Percentiles rank a stretch among this genome's conserved stretches.
These are phyloP conservation scores for Paraphoma chrysanthemicola DNA, from an alignment of 2,329 filamentous ascomycete species.

Conservation along the genomic window DNA sequence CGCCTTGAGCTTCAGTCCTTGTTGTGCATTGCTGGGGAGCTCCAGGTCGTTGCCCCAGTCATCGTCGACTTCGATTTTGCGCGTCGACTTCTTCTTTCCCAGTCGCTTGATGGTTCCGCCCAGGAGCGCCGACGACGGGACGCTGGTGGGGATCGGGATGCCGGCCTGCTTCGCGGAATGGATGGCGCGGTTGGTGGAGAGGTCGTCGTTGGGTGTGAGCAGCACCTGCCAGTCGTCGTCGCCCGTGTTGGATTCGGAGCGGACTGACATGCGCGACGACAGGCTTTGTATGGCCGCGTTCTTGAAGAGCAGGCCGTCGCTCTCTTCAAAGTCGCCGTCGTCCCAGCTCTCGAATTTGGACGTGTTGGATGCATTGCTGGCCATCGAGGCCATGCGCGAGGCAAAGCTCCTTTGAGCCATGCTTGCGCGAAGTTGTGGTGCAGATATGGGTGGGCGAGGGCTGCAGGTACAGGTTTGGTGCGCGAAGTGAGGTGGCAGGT, in stretches of 20 bases:
- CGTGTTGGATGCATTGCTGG: slow-evolving; percentile 55
- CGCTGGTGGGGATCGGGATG: slow-evolving; percentile 86
- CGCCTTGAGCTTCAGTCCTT: slow-evolving; percentile 52
- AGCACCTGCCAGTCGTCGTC: slow-evolving; percentile 91
- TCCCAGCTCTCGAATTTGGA: slow-evolving; percentile 72
- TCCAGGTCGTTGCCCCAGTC: slow-evolving; percentile 61
- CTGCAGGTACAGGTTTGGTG: slow-evolving; percentile 15
- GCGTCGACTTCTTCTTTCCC: slow-evolving; percentile 62
- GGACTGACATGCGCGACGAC: slow-evolving; percentile 83
- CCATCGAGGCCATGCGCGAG: slow-evolving; percentile 58
- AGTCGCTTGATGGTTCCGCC: slow-evolving; percentile 93
- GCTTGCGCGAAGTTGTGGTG: slow-evolving; percentile 23
- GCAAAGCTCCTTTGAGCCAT: slow-evolving; percentile 48
- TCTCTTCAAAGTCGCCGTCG: slow-evolving; percentile 55
- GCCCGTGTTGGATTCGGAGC: slow-evolving; percentile 76
- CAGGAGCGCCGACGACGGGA: slow-evolving; percentile 86
- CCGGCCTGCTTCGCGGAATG: slow-evolving; percentile 80
- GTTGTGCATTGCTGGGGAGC: slow-evolving; percentile 45
- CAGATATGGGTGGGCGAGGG: slow-evolving; percentile 22
- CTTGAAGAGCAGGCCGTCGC: slow-evolving; percentile 71
- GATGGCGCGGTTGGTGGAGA: slow-evolving; percentile 84
- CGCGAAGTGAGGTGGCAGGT: slow-evolving; percentile 16
- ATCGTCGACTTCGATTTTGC: slow-evolving; percentile 55
- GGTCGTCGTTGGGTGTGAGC: slow-evolving; percentile 83
- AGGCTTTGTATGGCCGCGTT: slow-evolving; percentile 76